phyloP scores from a whole-genome alignment of 1,139 yeast species.

The Saccharomyces pastorianus region DNA sequence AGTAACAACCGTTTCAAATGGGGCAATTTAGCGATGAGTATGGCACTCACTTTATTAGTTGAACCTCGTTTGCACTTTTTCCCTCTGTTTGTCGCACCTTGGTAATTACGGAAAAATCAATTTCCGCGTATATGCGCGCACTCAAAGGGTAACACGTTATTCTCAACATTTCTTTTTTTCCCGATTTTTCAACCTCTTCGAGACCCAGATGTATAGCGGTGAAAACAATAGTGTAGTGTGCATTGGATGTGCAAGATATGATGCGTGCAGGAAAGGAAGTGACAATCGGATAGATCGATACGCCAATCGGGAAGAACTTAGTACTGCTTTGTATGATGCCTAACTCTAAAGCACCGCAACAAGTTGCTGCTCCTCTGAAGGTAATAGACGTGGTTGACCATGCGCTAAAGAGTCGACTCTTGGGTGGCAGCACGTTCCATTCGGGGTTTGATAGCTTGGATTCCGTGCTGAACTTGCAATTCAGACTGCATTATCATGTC shows the following conservation, averaged over 20 bases:
- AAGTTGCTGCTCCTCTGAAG: neutral
- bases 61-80: too few species aligned
- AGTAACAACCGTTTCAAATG: too few species aligned
- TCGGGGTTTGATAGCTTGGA: conserved; percentile 19
- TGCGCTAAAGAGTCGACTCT: conserved; percentile 20
- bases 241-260: too few species aligned
- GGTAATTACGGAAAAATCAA: too few species aligned
- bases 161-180: neutral
- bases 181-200: neutral
- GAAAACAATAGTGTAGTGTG: neutral
- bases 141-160: neutral
- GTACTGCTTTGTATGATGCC: neutral
- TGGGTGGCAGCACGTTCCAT: conserved; percentile 23
- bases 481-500: conserved; percentile 24
- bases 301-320: neutral
- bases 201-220: neutral
- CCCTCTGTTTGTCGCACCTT: too few species aligned
- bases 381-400: conserved; percentile 10
- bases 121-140: neutral
- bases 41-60: too few species aligned
- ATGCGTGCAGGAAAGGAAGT: neutral
- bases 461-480: conserved; percentile 23
- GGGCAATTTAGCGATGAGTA: too few species aligned
- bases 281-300: neutral
- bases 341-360: neutral